A percentile compares a stretch with the other conserved stretches of the same genome.
Conservation (phyloP, 495 filamentous ascomycete genomes). For the Aspergillus ostianus region DNA sequence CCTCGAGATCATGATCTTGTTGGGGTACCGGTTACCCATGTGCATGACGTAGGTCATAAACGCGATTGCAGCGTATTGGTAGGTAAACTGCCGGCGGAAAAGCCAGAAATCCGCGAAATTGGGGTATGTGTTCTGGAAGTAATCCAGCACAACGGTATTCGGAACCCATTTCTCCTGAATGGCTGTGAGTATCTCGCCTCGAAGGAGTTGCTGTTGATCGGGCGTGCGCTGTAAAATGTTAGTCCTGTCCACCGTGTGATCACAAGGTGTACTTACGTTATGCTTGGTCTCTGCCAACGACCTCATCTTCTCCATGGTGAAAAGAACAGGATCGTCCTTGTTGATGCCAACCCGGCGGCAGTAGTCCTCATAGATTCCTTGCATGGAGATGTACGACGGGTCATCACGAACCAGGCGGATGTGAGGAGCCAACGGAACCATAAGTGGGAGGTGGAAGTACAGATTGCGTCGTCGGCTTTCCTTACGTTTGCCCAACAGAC, state of each 20-base stretch:
- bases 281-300: conserved; percentile 67
- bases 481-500: conserved; percentile 82
- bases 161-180: conserved; percentile 92
- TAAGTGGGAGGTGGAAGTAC: conserved; percentile 91
- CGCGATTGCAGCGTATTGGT: conserved; percentile 92
- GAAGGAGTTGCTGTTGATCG: conserved; percentile 68
- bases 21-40: conserved; percentile 90
- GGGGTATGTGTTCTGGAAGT: conserved; percentile 87
- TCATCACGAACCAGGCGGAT: conserved; percentile 95
- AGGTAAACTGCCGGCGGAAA: conserved; percentile 93
- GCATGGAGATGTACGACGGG: conserved; percentile 87
- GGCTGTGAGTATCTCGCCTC: conserved; percentile 80
- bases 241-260: conserved; percentile 6
- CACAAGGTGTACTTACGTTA: conserved; percentile 39
- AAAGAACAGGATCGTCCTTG: conserved; percentile 93
- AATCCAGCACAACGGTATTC: conserved; percentile 73
- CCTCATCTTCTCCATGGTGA: conserved; percentile 89
- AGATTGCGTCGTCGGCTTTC: conserved; percentile 91
- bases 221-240: conserved; percentile 50
- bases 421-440: conserved; percentile 90
- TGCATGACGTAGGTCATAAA: conserved; percentile 99
- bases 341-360: conserved; percentile 79
- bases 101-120: conserved; percentile 95
- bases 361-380: conserved; percentile 93
- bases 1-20: conserved; percentile 89